Percentiles rank a stretch among this genome's conserved stretches.
Evolutionary conservation across 768 basidiomycete genomes (phyloP).

Genomic region (Chalciporus chontae): DNA sequence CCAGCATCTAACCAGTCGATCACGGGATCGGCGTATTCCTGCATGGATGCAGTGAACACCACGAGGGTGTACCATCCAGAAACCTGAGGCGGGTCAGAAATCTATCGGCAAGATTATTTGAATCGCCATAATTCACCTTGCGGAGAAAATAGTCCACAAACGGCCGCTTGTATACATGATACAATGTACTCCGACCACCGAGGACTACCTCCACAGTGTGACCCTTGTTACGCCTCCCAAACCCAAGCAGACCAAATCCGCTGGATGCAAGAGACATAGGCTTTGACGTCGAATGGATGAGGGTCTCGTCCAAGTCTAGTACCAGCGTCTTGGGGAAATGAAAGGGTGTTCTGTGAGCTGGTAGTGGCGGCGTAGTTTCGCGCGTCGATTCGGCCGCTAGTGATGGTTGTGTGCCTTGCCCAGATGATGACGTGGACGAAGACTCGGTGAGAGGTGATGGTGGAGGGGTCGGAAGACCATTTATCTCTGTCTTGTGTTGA

Average conservation of each 20-base stretch:
- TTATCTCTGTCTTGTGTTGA: conserved; percentile 12
- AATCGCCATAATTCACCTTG: conserved; percentile 52
- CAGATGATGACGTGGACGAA: conserved; percentile 9
- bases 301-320: conserved; percentile 95
- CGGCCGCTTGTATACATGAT: conserved; percentile 98
- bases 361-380: conserved; percentile 48
- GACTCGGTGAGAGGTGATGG: conserved; percentile 17
- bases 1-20: conserved; percentile 99
- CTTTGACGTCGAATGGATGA: conserved; percentile 95
- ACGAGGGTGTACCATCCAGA: conserved; percentile 98
- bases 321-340: conserved; percentile 91
- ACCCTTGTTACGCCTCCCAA: conserved; percentile 58
- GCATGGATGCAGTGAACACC: conserved; percentile 98
- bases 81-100: conserved; percentile 53
- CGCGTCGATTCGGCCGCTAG: conserved; percentile 32
- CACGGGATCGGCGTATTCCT: conserved; percentile 98
- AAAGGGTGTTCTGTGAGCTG: conserved; percentile 61
- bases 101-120: not conserved
- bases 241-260: conserved; percentile 61
- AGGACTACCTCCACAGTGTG: conserved; percentile 93
- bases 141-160: conserved; percentile 94
- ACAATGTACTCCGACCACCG: conserved; percentile 83
- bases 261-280: conserved; percentile 49
- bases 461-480: conserved; percentile 24
- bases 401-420: conserved; percentile 10